phyloP scores from a whole-genome alignment of 1,284 basidiomycete genomes.

The Rhodotorula mucilaginosa region DNA sequence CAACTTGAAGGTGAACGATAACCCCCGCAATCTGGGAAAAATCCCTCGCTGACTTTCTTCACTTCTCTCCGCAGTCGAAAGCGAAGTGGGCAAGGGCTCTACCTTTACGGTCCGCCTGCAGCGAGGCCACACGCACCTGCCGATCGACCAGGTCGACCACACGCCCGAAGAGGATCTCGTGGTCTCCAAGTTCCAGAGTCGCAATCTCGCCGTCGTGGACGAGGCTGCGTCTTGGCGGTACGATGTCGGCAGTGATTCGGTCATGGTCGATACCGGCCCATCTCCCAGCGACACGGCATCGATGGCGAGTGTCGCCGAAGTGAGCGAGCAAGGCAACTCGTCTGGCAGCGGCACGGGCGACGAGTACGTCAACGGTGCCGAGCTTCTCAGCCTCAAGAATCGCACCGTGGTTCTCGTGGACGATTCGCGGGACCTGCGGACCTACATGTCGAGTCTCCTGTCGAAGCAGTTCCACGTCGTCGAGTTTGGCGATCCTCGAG shows the following conservation, averaged over 20 bases:
- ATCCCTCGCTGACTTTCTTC: neutral
- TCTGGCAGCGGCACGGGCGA: conserved; percentile 23
- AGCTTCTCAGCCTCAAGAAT: conserved; percentile 23
- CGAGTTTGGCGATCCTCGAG: conserved; percentile 37
- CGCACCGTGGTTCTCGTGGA: conserved; percentile 33
- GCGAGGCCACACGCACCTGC: conserved; percentile 42
- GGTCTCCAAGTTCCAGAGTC: conserved; percentile 13
- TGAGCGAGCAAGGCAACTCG: conserved; percentile 14
- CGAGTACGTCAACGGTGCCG: conserved; percentile 17
- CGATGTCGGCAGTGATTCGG: conserved; percentile 7
- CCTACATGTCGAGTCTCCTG: conserved; percentile 42
- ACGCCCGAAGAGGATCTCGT: conserved; percentile 17
- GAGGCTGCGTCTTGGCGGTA: conserved; percentile 33
- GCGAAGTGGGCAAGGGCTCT: conserved; percentile 32
- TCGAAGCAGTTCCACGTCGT: conserved; percentile 41
- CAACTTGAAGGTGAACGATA: conserved; percentile 41
- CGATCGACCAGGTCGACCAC: conserved; percentile 33
- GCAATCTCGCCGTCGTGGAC: conserved; percentile 35
- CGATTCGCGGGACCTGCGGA: conserved; percentile 31
- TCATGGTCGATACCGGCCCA: neutral
- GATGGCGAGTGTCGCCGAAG: too few relatives aligned
- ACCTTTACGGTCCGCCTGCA: conserved; percentile 39
- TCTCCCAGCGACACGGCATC: neutral
- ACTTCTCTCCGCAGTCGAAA: conserved; percentile 42
- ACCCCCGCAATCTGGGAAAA: too few relatives aligned